phyloP scores from a whole-genome alignment of 495 filamentous ascomycete genomes.

The Penicillium canescens region DNA sequence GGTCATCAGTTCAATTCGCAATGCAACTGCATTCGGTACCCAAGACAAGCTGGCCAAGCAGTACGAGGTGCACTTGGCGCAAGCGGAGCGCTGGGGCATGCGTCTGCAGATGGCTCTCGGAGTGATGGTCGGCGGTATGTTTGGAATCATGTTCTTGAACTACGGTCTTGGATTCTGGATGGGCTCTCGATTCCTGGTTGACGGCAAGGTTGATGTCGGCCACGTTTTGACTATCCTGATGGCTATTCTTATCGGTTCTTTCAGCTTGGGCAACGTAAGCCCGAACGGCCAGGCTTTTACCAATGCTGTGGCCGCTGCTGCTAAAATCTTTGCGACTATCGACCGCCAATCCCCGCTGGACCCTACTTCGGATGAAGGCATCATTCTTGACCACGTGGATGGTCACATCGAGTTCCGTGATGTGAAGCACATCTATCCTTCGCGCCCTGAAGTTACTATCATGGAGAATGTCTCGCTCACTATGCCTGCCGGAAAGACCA shows the following conservation, averaged over 20 bases:
- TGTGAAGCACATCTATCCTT: conserved; percentile 92
- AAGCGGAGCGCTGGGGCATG: conserved; percentile 75
- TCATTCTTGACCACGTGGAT: conserved; percentile 66
- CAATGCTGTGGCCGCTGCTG: conserved; percentile 76
- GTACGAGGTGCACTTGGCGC: conserved; percentile 72
- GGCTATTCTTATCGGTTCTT: conserved; percentile 87
- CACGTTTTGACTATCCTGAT: conserved; percentile 76
- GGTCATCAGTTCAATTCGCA: conserved; percentile 90
- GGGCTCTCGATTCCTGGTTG: conserved; percentile 76
- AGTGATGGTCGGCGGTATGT: conserved; percentile 79
- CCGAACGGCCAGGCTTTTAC: conserved; percentile 85
- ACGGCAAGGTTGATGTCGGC: conserved; percentile 57
- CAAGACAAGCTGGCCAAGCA: conserved; percentile 83
- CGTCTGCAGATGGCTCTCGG: conserved; percentile 70
- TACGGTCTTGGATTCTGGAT: conserved; percentile 96
- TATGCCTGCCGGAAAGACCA: conserved; percentile 83
- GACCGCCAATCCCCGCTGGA: conserved; percentile 88
- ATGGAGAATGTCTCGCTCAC: conserved; percentile 78
- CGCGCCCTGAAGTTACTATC: conserved; percentile 82
- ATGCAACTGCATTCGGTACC: conserved; percentile 89
- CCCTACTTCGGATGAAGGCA: conserved; percentile 68
- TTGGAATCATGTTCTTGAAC: conserved; percentile 80
- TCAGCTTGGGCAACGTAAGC: conserved; percentile 84
- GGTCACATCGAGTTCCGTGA: conserved; percentile 81
- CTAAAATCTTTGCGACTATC: conserved; percentile 91